phyloP scores from a whole-genome alignment of 768 basidiomycete species.

The Pisolithus microcarpus region DNA sequence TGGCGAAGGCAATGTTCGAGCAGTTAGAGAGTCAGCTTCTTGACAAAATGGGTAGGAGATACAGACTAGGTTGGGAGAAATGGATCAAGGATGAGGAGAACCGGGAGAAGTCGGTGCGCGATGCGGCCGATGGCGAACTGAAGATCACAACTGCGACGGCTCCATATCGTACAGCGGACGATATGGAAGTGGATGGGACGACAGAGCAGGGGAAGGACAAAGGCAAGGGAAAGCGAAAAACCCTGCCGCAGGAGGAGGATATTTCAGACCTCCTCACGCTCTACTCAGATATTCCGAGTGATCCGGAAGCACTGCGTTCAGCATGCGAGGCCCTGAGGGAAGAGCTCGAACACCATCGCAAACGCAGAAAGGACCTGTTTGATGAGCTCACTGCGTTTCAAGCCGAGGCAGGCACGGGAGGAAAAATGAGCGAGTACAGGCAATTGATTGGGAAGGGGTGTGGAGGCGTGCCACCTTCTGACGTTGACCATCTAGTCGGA shows the following conservation, averaged over 20 bases:
- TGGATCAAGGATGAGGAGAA: constrained; percentile 84
- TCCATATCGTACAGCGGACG: constrained; percentile 42
- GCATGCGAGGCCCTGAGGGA: constrained; percentile 56
- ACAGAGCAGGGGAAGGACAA: constrained; percentile 37
- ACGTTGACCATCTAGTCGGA: constrained; percentile 80
- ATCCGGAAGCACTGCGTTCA: constrained; percentile 44
- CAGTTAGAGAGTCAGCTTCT: constrained; percentile 60
- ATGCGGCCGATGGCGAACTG: constrained; percentile 52
- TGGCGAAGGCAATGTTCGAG: constrained; percentile 51
- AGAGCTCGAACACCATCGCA: constrained; percentile 59
- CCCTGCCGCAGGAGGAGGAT: constrained; percentile 44
- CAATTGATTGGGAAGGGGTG: constrained; percentile 85
- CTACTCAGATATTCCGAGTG: constrained; percentile 50
- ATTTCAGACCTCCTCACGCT: constrained; percentile 57
- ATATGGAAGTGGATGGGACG: constrained; percentile 34
- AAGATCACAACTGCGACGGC: constrained; percentile 39
- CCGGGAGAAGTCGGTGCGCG: constrained; percentile 64
- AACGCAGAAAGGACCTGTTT: constrained; percentile 65
- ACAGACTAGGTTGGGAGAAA: constrained; percentile 85
- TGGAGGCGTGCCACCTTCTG: constrained; percentile 76
- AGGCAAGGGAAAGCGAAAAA: constrained; percentile 50
- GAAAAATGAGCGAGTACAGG: constrained; percentile 84
- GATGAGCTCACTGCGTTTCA: constrained; percentile 74
- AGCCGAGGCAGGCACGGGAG: constrained; percentile 85
- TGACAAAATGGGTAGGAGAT: constrained; percentile 73